phyloP scores from a whole-genome alignment of 805 yeast genomes.

The Wickerhamomyces ciferrii region DNA sequence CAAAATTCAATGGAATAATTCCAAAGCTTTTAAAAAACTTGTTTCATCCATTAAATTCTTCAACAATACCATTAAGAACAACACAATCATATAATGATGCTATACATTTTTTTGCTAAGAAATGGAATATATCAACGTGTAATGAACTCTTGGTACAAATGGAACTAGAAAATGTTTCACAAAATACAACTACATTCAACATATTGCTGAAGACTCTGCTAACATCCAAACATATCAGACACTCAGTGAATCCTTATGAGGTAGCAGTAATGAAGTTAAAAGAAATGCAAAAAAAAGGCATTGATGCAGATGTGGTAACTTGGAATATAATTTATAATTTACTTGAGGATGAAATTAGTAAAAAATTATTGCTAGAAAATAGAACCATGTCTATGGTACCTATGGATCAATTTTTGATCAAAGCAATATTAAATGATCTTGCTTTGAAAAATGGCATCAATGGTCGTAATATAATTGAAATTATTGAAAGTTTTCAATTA shows the following conservation, averaged over 20 bases:
- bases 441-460: slow-evolving; percentile 9
- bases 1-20: slow-evolving; percentile 31
- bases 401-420: slow-evolving; percentile 21
- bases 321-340: slow-evolving; percentile 30
- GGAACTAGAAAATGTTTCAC: slow-evolving; percentile 26
- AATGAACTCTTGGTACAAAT: slow-evolving; percentile 35
- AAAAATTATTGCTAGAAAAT: slow-evolving; percentile 24
- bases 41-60: slow-evolving; percentile 32
- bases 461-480: slow-evolving; percentile 7
- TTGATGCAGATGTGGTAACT: slow-evolving; percentile 30
- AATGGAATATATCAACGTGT: slow-evolving; percentile 35
- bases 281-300: slow-evolving; percentile 22
- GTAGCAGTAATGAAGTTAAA: slow-evolving; percentile 24
- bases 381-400: slow-evolving; percentile 27
- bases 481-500: slow-evolving; percentile 13
- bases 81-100: slow-evolving; percentile 29
- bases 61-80: slow-evolving; percentile 25
- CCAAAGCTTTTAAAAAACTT: slow-evolving; percentile 31
- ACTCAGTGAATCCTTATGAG: slow-evolving; percentile 21
- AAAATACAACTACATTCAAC: slow-evolving; percentile 34
- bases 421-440: slow-evolving; percentile 20
- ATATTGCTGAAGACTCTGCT: slow-evolving; percentile 27
- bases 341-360: slow-evolving; percentile 28
- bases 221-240: slow-evolving; percentile 22
- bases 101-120: slow-evolving; percentile 31